Percentiles rank a stretch among this genome's conserved stretches.
Evolutionary conservation across 1,284 basidiomycete genomes (phyloP).

Genomic region (Fomes fomentarius): DNA sequence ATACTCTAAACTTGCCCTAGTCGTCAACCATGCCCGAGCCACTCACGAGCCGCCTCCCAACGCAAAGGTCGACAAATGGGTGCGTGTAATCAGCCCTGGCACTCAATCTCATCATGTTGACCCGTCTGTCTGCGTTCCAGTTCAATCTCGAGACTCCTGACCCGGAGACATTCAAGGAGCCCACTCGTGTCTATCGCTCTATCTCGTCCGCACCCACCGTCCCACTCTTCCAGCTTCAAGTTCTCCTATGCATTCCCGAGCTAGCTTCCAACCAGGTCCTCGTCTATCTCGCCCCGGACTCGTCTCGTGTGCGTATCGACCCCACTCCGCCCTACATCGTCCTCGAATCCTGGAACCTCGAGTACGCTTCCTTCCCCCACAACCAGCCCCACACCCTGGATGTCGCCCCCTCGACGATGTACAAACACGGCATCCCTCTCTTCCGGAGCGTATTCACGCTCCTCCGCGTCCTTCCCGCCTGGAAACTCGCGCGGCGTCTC

Average conservation of each 20-base stretch:
- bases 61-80: conserved; percentile 77
- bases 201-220: conserved; percentile 51
- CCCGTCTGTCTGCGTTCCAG: conserved; percentile 37
- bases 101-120: not conserved
- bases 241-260: conserved; percentile 71
- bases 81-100: conserved; percentile 38
- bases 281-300: conserved; percentile 60
- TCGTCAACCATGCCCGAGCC: conserved; percentile 69
- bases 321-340: conserved; percentile 69
- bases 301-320: conserved; percentile 63
- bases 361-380: conserved; percentile 44
- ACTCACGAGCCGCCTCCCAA: conserved; percentile 48
- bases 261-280: conserved; percentile 69
- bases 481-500: conserved; percentile 68
- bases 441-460: conserved; percentile 77
- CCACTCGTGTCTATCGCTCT: conserved; percentile 61
- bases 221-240: conserved; percentile 65
- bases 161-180: conserved; percentile 65
- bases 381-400: conserved; percentile 44
- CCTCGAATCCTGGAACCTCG: conserved; percentile 73
- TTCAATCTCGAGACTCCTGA: conserved; percentile 82
- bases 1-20: conserved; percentile 76
- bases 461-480: conserved; percentile 70
- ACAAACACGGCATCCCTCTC: conserved; percentile 80
- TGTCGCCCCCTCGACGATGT: conserved; percentile 71